Percentiles rank a stretch among this genome's conserved stretches.
Evolutionary conservation across 192 early-diverging fungal species (phyloP).

Genomic region (Funneliformis mosseae): DNA sequence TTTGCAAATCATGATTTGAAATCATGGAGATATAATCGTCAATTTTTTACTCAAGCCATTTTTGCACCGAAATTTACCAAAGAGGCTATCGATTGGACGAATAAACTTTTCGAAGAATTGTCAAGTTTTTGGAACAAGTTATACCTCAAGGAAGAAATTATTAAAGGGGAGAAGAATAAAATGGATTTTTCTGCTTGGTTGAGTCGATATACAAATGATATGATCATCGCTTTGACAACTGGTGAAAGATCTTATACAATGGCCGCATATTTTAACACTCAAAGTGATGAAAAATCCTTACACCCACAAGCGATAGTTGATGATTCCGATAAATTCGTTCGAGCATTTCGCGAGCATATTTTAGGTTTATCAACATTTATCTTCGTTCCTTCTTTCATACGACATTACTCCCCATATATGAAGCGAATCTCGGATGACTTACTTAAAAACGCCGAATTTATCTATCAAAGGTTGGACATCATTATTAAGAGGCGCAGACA

Average conservation of each 20-base stretch:
- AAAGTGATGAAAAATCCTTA: background rate
- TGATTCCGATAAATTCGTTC: background rate
- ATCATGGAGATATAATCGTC: slow-evolving; percentile 15
- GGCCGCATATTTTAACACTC: slow-evolving; percentile 4
- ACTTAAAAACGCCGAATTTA: background rate
- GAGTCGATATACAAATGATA: background rate
- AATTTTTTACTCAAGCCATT: slow-evolving; percentile 17
- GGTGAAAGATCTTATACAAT: background rate
- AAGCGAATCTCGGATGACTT: background rate
- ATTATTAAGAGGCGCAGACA: slow-evolving; percentile 9
- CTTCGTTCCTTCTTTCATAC: background rate
- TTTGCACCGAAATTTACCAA: background rate
- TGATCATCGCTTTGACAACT: background rate
- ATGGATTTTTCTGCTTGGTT: slow-evolving; percentile 14
- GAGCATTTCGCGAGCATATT: background rate
- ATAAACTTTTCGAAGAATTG: background rate
- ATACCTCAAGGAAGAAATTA: background rate
- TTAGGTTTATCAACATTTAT: background rate
- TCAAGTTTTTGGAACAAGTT: background rate
- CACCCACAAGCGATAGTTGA: background rate
- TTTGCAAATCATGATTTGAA: background rate
- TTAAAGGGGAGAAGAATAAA: background rate
- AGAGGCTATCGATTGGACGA: background rate
- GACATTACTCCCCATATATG: background rate
- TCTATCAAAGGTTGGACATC: background rate